Conservation (phyloP, 805 yeast genomes). For the Citeromyces nyonsensis region DNA sequence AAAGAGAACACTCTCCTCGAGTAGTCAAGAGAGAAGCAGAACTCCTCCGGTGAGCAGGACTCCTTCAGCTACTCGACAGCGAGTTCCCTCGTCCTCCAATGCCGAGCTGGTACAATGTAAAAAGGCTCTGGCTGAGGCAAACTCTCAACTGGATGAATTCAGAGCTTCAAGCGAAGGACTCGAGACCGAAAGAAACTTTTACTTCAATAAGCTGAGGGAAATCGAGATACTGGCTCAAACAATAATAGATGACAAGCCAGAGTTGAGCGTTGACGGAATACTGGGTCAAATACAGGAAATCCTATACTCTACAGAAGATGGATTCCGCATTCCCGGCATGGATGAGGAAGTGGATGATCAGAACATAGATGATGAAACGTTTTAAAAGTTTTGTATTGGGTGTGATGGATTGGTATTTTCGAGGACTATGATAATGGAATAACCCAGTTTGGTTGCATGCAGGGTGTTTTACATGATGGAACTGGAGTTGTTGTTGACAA, state of each 20-base stretch:
- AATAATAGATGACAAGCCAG: conserved; percentile 25
- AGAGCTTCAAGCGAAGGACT: conserved; percentile 46
- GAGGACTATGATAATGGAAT: too few species aligned
- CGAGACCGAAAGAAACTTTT: conserved; percentile 78
- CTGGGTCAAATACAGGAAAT: conserved; percentile 57
- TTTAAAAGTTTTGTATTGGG: neutral
- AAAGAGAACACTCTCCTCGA: conserved; percentile 1
- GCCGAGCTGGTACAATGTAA: conserved; percentile 31
- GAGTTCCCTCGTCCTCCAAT: conserved; percentile 6
- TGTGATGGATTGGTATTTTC: neutral
- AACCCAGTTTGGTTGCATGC: too few species aligned
- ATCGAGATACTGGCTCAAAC: conserved; percentile 71
- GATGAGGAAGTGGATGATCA: conserved; percentile 10
- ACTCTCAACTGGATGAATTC: conserved; percentile 40
- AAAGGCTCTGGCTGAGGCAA: conserved; percentile 19
- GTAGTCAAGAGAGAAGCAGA: neutral
- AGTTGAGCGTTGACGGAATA: conserved; percentile 18
- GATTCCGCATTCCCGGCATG: conserved; percentile 47
- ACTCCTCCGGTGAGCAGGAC: conserved; percentile 6
- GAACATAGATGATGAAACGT: conserved; percentile 7
- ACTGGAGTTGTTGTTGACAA: too few species aligned
- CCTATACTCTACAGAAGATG: conserved; percentile 71
- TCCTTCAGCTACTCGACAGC: conserved; percentile 3
- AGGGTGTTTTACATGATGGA: too few species aligned
- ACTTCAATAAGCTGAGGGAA: conserved; percentile 77